Evolutionary conservation across 441 rosid genomes (phyloP).

Genomic region (Biscutella laevigata): DNA sequence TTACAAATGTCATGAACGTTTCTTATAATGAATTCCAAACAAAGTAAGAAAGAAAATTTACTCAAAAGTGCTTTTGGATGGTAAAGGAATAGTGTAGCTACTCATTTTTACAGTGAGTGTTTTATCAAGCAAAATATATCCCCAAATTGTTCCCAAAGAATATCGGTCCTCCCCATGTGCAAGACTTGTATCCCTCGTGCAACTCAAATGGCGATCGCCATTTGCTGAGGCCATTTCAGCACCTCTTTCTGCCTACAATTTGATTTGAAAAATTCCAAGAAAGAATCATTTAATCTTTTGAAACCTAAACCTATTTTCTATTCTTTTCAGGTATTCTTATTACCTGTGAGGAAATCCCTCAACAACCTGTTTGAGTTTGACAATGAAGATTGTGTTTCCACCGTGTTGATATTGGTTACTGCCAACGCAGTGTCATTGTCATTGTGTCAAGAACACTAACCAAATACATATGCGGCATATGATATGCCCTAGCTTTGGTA

Average conservation of each 20-base stretch:
- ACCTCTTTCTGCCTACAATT: slow-evolving; percentile 66
- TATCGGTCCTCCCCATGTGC: slow-evolving; percentile 80
- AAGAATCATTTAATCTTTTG: not conserved
- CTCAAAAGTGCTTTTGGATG: too few relatives aligned
- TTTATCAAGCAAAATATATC: slow-evolving; percentile 59
- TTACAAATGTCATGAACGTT: too few relatives aligned
- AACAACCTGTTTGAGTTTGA: slow-evolving; percentile 62
- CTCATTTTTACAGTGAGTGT: slow-evolving; percentile 61
- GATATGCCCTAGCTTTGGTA: slow-evolving; percentile 81
- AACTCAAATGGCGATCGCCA: slow-evolving; percentile 68
- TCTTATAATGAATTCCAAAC: too few relatives aligned
- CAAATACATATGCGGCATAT: too few relatives aligned
- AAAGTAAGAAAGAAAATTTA: too few relatives aligned
- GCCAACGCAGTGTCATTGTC: slow-evolving; percentile 72
- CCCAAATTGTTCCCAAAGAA: slow-evolving; percentile 67
- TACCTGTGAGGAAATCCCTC: slow-evolving; percentile 56
- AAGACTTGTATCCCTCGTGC: slow-evolving; percentile 86
- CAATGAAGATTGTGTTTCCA: slow-evolving; percentile 48
- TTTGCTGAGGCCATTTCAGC: slow-evolving; percentile 86
- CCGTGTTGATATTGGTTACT: slow-evolving; percentile 58
- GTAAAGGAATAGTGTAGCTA: slow-evolving; percentile 57
- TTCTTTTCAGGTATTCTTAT: slow-evolving; percentile 4
- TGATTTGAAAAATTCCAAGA: slow-evolving; percentile 19
- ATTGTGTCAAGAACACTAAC: slow-evolving; percentile 78
- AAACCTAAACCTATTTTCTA: not conserved